phyloP scores from a whole-genome alignment of 805 yeast species.

The Candida michaelii region DNA sequence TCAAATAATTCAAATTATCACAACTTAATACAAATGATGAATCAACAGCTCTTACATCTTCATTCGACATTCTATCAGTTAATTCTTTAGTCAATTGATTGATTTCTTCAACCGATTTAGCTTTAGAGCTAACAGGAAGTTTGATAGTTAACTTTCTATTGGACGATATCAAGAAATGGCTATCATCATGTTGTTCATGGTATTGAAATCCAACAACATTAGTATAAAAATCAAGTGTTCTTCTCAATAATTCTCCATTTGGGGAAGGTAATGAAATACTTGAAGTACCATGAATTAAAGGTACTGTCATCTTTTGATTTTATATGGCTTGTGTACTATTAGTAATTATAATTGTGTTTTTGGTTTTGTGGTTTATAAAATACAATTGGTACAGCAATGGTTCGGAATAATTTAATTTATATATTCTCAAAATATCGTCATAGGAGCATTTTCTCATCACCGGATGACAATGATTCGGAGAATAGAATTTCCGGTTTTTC shows the following conservation, averaged over 20 bases:
- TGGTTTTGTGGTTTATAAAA: too few relatives aligned
- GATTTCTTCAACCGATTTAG: constrained; percentile 21
- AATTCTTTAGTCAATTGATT: constrained; percentile 17
- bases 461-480: constrained; percentile 8
- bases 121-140: constrained; percentile 19
- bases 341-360: not conserved
- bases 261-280: constrained; percentile 55
- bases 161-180: constrained; percentile 22
- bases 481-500: too few relatives aligned
- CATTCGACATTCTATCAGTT: constrained; percentile 16
- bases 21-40: constrained; percentile 46
- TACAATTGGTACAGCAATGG: not conserved
- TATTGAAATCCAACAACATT: constrained; percentile 36
- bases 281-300: constrained; percentile 59
- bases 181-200: constrained; percentile 20
- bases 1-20: constrained; percentile 37
- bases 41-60: constrained; percentile 53
- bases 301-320: constrained; percentile 19
- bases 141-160: constrained; percentile 23
- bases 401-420: constrained; percentile 5
- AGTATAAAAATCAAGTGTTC: constrained; percentile 59
- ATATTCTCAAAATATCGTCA: constrained; percentile 3
- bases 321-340: not conserved
- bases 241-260: constrained; percentile 38
- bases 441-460: constrained; percentile 7